phyloP scores from a whole-genome alignment of 768 basidiomycete species.

The Tulasnella sp. region DNA sequence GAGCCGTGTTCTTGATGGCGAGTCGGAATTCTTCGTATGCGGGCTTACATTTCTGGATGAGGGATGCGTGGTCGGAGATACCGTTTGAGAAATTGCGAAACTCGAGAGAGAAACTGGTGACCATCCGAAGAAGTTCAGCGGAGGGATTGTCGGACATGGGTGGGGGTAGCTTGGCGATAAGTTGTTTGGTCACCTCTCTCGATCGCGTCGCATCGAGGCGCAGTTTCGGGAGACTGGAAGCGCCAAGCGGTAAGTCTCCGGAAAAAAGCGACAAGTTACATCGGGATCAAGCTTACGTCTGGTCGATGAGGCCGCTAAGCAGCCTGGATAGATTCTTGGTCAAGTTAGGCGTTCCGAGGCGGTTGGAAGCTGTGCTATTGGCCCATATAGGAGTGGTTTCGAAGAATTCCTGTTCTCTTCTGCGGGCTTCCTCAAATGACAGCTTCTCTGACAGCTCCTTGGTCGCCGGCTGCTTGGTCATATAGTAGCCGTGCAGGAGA shows the following conservation, averaged over 20 bases:
- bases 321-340: constrained; percentile 11
- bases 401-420: constrained; percentile 37
- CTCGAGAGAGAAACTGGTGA: constrained; percentile 10
- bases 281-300: constrained; percentile 29
- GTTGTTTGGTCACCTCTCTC: background rate
- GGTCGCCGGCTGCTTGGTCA: constrained; percentile 43
- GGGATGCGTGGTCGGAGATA: background rate
- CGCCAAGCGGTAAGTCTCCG: background rate
- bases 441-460: constrained; percentile 38
- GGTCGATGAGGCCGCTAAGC: constrained; percentile 30
- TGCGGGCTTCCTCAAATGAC: constrained; percentile 29
- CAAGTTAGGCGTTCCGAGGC: constrained; percentile 20
- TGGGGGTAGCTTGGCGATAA: constrained; percentile 8
- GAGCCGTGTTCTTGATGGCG: constrained; percentile 8
- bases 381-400: constrained; percentile 40
- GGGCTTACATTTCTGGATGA: constrained; percentile 10
- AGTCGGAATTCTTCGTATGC: constrained; percentile 11
- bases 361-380: constrained; percentile 16
- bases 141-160: constrained; percentile 7
- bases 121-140: constrained; percentile 12
- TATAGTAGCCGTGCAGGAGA: constrained; percentile 50
- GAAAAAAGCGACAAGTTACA: background rate
- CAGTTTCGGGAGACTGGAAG: constrained; percentile 14
- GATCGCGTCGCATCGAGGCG: constrained; percentile 11
- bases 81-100: constrained; percentile 4